Percentiles rank a stretch among this genome's conserved stretches.
These are phyloP conservation scores for Aspergillus aculeatinus DNA, from an alignment of 2,329 filamentous ascomycete species.

Conservation along the genomic window DNA sequence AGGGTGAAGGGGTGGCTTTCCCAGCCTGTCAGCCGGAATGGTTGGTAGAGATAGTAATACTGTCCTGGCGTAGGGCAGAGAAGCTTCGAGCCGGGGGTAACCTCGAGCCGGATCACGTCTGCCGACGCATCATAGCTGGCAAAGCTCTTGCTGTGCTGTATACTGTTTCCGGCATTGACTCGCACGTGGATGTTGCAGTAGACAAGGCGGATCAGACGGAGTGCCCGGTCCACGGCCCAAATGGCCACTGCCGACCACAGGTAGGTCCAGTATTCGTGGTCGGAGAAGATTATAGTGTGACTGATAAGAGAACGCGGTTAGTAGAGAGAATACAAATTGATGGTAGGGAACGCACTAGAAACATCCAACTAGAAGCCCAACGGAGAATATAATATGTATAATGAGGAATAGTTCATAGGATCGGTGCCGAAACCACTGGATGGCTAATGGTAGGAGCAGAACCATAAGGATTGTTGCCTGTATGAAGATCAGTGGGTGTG, in stretches of 20 bases:
- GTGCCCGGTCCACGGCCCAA: slow-evolving; percentile 50
- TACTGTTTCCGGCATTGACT: slow-evolving; percentile 13
- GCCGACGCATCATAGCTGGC: slow-evolving; percentile 46
- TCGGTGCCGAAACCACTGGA: slow-evolving; percentile 46
- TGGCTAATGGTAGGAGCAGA: slow-evolving; percentile 44
- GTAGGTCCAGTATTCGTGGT: slow-evolving; percentile 50
- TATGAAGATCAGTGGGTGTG: not conserved
- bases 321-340: not conserved
- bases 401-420: slow-evolving; percentile 47
- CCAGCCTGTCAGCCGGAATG: slow-evolving; percentile 46
- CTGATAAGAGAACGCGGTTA: slow-evolving; percentile 24
- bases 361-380: slow-evolving; percentile 46
- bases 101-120: slow-evolving; percentile 50
- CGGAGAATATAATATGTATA: slow-evolving; percentile 40
- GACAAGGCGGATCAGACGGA: slow-evolving; percentile 45
- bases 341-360: slow-evolving; percentile 44
- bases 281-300: slow-evolving; percentile 50
- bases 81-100: slow-evolving; percentile 36
- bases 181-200: slow-evolving; percentile 46
- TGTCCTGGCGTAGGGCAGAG: slow-evolving; percentile 45
- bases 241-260: slow-evolving; percentile 51
- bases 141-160: slow-evolving; percentile 36
- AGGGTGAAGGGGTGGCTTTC: slow-evolving; percentile 55
- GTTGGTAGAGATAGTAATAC: slow-evolving; percentile 54
- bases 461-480: slow-evolving; percentile 42